Evolutionary conservation across 1,284 basidiomycete genomes (phyloP).

Genomic region (Heterobasidion parviporum): DNA sequence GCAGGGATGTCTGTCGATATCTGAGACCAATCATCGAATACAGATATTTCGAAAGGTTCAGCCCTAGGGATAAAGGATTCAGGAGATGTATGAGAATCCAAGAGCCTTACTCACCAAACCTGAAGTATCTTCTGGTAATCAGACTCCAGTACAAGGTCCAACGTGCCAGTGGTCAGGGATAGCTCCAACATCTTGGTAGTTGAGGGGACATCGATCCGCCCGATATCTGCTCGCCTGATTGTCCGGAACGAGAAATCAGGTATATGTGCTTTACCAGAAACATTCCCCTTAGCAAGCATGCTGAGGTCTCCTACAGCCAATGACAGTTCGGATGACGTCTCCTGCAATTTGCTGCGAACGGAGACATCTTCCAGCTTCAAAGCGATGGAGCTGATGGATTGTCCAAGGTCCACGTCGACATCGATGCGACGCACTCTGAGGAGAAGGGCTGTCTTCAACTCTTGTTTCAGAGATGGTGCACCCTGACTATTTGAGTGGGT

Average conservation of each 20-base stretch:
- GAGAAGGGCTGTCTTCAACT: conserved; percentile 51
- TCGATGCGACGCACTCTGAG: conserved; percentile 66
- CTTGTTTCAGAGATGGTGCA: conserved; percentile 27
- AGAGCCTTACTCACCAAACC: conserved; percentile 53
- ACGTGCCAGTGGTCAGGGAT: conserved; percentile 65
- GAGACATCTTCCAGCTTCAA: conserved; percentile 57
- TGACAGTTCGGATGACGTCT: conserved; percentile 50
- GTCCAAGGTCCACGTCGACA: conserved; percentile 70
- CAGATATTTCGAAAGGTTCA: conserved; percentile 67
- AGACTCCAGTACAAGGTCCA: conserved; percentile 64
- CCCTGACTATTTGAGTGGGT: conserved; percentile 7
- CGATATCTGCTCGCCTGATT: conserved; percentile 43
- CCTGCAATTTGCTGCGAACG: conserved; percentile 54
- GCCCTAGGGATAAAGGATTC: conserved; percentile 39
- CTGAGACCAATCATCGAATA: conserved; percentile 78
- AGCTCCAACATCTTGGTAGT: conserved; percentile 58
- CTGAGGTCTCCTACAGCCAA: conserved; percentile 58
- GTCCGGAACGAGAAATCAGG: conserved; percentile 75
- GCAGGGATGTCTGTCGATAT: conserved; percentile 30
- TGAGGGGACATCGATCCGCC: conserved; percentile 9
- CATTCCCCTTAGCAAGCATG: conserved; percentile 62
- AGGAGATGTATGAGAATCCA: background rate
- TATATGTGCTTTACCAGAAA: conserved; percentile 64
- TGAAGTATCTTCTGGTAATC: conserved; percentile 72
- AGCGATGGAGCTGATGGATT: conserved; percentile 58